Conservation (phyloP, 2,329 filamentous ascomycete species). For the Penicillium olsonii region DNA sequence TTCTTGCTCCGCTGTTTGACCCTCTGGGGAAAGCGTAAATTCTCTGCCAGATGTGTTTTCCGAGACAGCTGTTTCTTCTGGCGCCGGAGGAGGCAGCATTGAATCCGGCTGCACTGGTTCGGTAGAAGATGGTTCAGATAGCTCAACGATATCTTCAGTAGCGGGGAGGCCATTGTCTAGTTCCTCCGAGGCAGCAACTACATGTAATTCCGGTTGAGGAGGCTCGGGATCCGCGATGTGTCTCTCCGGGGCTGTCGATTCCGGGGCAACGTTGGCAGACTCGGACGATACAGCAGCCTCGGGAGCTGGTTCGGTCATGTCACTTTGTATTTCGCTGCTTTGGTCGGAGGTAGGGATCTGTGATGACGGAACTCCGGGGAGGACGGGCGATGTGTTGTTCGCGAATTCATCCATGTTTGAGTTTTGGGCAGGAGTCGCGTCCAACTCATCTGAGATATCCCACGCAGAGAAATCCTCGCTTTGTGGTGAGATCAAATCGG, state of each 20-base stretch:
- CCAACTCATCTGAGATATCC: slow-evolving; percentile 17
- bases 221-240: background rate
- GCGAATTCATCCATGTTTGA: slow-evolving; percentile 3
- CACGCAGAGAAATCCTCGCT: slow-evolving; percentile 22
- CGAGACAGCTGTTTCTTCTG: background rate
- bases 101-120: background rate
- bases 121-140: background rate
- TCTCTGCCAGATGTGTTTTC: background rate
- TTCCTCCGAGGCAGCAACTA: background rate
- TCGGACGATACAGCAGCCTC: background rate
- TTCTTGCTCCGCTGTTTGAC: background rate
- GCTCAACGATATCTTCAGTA: background rate
- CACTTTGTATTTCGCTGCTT: background rate
- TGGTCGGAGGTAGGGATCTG: background rate
- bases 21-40: background rate
- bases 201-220: background rate
- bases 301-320: background rate
- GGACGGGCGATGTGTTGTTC: slow-evolving; percentile 3
- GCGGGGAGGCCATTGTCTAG: no score
- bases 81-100: background rate
- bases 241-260: background rate
- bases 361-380: background rate
- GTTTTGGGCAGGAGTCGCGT: slow-evolving; percentile 5
- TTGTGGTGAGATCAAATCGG: slow-evolving; percentile 17
- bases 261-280: background rate